Base-by-base conservation (phyloP, 1,139 yeast genomes). In the Hanseniaspora uvarum region DNA sequence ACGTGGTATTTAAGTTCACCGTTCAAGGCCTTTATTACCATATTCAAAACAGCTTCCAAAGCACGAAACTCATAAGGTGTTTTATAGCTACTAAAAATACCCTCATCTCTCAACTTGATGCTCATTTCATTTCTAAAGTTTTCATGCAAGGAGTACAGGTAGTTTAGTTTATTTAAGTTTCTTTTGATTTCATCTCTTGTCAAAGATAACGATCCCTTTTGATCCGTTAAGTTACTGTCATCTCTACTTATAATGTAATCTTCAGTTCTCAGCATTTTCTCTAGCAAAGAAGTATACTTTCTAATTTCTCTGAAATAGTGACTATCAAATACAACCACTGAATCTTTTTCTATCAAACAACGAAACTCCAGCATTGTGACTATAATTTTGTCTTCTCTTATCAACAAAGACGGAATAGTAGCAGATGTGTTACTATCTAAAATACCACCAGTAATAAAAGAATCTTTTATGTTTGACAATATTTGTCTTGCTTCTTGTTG, bases 1-100 rank as follows among this genome's bases (percentile, higher is more conserved):
- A 81, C 73, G 61, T 86, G 94, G 26, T 79, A 79, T 60, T 81
- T 84, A 72, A 92, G 76, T 61, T 94, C 98, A 1, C 94, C 81
- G 57, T 87, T 94, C 44, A 94, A 69, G 56, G 86, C 83, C 11
- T 92, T 80, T 68, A 88, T 79, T 1, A 89, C 94, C 58, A 86
- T 83, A 46, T 89, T 81, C 58, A 94, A 76, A 14, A 94, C 86
- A 0, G 94, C 80, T 65, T 94, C 98, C 47, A 94, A 68, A 0
- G 96, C 98, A 47, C 94, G 74, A 67, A 89, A 83, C 65, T 94
- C 99, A 67, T 86, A 94, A 1, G 69, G 69, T 34, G 65, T 57
- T 34, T 44, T 34, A 18, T 50, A 45, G 14, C 30, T 45, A 21
- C 30, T 39, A 26, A 28, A 52, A 28, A 45, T 73, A 69, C 43